Evolutionary conservation across 164 flowering plant genomes (phyloP).

Genomic region (Berberis vulgaris): DNA sequence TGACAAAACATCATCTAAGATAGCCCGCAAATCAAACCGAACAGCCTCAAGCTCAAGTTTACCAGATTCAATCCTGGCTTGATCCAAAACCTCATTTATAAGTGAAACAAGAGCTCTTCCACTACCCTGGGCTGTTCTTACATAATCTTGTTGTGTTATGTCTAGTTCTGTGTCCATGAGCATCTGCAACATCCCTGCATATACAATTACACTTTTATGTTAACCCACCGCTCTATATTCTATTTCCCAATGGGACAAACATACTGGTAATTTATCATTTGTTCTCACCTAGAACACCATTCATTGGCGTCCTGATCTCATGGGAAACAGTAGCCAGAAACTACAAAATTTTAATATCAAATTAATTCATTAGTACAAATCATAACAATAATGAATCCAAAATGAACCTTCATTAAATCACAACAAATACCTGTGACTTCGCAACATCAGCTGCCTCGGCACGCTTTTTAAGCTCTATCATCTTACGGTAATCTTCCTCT

Average conservation of each 20-base stretch:
- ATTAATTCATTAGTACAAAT: background rate
- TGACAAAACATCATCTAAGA: conserved; percentile 82
- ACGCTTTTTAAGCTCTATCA: conserved; percentile 70
- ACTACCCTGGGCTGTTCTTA: conserved; percentile 84
- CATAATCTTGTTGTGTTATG: conserved; percentile 86
- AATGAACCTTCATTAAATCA: background rate
- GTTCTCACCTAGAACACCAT: conserved; percentile 84
- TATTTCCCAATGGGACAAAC: too few species aligned
- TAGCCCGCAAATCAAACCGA: conserved; percentile 62
- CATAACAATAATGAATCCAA: background rate
- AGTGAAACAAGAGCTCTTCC: conserved; percentile 89
- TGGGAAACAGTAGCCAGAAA: conserved; percentile 98
- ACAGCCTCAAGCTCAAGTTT: conserved; percentile 93
- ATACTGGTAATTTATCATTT: too few species aligned
- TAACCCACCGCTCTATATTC: too few species aligned
- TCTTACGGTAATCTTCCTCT: conserved; percentile 67
- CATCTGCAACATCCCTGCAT: conserved; percentile 89
- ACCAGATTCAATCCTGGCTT: conserved; percentile 93
- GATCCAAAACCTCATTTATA: conserved; percentile 89
- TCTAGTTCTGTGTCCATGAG: conserved; percentile 90
- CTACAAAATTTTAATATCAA: conserved; percentile 28
- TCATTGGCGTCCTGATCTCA: conserved; percentile 99
- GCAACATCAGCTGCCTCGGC: conserved; percentile 97
- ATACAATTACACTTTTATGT: background rate
- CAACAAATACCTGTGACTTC: conserved; percentile 49